phyloP scores from a whole-genome alignment of 1,139 yeast genomes.

The Hanseniaspora sp. region DNA sequence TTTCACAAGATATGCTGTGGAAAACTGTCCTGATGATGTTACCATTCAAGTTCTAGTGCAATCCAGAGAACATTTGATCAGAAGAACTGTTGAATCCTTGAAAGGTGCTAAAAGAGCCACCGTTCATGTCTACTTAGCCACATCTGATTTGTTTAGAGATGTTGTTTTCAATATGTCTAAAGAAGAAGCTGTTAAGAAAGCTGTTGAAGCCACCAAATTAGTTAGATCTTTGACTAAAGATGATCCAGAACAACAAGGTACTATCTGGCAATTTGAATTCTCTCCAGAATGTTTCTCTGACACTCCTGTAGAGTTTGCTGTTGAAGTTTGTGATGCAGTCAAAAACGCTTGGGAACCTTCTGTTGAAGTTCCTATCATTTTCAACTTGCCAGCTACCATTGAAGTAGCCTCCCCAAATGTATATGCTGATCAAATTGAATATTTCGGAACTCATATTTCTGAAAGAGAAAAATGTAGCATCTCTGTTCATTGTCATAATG shows the following conservation, averaged over 20 bases:
- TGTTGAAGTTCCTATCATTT: conserved; percentile 72
- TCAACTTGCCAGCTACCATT: conserved; percentile 97
- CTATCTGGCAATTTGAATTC: conserved; percentile 83
- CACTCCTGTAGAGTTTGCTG: conserved; percentile 71
- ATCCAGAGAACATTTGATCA: conserved; percentile 79
- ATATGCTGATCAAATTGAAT: conserved; percentile 94
- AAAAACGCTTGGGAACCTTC: conserved; percentile 87
- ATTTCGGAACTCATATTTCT: conserved; percentile 62
- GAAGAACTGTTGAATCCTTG: conserved; percentile 78
- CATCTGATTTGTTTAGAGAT: conserved; percentile 81
- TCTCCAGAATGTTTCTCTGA: conserved; percentile 94
- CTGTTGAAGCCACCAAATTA: conserved; percentile 69
- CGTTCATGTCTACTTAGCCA: conserved; percentile 82
- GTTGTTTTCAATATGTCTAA: conserved; percentile 79
- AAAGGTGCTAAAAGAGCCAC: conserved; percentile 85
- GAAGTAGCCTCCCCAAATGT: conserved; percentile 90
- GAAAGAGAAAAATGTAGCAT: conserved; percentile 80
- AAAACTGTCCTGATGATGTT: conserved; percentile 86
- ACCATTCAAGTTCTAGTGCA: conserved; percentile 85
- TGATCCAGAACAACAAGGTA: conserved; percentile 58
- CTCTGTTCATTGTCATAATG: conserved; percentile 91
- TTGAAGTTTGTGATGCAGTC: conserved; percentile 89
- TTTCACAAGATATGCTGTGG: conserved; percentile 86
- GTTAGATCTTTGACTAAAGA: conserved; percentile 82
- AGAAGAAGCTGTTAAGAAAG: conserved; percentile 68